These are phyloP conservation scores for Neoboletus brunneissimus DNA, from an alignment of 768 basidiomycete genomes.

Conservation along the genomic window DNA sequence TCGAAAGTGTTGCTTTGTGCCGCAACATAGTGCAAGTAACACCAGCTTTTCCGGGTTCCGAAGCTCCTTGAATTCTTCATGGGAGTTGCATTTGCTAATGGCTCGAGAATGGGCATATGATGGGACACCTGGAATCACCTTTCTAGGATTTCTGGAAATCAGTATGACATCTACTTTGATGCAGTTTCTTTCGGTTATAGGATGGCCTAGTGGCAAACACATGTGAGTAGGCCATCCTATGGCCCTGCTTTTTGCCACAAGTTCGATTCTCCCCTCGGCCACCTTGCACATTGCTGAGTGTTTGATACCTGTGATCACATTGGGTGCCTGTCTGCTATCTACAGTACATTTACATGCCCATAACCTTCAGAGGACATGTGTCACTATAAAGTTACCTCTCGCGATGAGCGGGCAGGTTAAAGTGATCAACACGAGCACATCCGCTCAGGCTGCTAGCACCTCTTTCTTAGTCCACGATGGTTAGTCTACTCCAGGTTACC, in stretches of 20 bases:
- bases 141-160: background rate
- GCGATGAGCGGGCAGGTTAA: background rate
- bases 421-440: background rate
- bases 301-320: background rate
- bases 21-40: background rate
- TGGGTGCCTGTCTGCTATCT: background rate
- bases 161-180: no score
- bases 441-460: background rate
- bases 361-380: background rate
- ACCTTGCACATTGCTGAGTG: background rate
- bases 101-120: background rate
- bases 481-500: background rate
- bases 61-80: no score
- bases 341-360: no score
- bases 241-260: background rate
- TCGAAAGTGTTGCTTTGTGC: constrained; percentile 2
- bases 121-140: background rate
- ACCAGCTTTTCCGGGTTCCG: no score
- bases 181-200: background rate
- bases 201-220: constrained; percentile 10
- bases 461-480: background rate
- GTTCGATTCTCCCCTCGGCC: constrained; percentile 3
- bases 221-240: background rate
- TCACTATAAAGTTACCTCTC: background rate
- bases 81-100: no score